phyloP scores from a whole-genome alignment of 1,139 yeast genomes.

The Debaryomycetaceae sp. region DNA sequence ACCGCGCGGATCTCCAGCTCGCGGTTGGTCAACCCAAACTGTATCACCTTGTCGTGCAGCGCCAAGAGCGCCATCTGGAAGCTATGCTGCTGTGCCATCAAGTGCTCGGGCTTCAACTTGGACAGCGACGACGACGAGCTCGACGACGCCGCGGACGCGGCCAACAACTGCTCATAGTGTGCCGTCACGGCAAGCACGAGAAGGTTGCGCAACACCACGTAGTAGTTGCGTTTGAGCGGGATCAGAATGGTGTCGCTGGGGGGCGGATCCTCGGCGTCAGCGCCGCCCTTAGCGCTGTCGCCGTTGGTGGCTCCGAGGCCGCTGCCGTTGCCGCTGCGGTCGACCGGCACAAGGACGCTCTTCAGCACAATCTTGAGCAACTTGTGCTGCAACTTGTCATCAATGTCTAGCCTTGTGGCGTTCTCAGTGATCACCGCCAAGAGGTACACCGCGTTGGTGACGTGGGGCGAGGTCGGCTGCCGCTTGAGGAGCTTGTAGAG shows the following conservation, averaged over 20 bases:
- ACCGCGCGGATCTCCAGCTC: conserved; percentile 37
- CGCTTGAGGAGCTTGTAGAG: conserved; percentile 40
- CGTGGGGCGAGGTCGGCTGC: conserved; percentile 18
- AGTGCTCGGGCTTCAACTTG: conserved; percentile 40
- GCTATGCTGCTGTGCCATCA: conserved; percentile 39
- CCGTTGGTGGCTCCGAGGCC: conserved; percentile 6
- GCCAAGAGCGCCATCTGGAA: conserved; percentile 29
- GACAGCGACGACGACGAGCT: conserved; percentile 31
- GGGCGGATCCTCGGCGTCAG: conserved; percentile 8
- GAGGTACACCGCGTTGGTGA: conserved; percentile 28
- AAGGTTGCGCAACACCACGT: conserved; percentile 30
- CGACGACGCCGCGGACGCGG: conserved; percentile 26
- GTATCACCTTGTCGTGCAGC: conserved; percentile 28
- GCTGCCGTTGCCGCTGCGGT: conserved; percentile 6
- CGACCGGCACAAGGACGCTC: conserved; percentile 14
- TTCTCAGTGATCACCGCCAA: conserved; percentile 31
- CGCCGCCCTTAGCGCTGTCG: conserved; percentile 6
- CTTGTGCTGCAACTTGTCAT: conserved; percentile 38
- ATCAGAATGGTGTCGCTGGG: conserved; percentile 17
- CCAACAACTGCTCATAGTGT: conserved; percentile 35
- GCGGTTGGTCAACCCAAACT: conserved; percentile 28
- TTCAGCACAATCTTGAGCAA: conserved; percentile 31
- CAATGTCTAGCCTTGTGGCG: conserved; percentile 37
- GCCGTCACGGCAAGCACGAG: conserved; percentile 31
- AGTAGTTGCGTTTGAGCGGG: conserved; percentile 29